phyloP scores from a whole-genome alignment of 2,329 filamentous ascomycete genomes.

The Epichloe coenophiala region DNA sequence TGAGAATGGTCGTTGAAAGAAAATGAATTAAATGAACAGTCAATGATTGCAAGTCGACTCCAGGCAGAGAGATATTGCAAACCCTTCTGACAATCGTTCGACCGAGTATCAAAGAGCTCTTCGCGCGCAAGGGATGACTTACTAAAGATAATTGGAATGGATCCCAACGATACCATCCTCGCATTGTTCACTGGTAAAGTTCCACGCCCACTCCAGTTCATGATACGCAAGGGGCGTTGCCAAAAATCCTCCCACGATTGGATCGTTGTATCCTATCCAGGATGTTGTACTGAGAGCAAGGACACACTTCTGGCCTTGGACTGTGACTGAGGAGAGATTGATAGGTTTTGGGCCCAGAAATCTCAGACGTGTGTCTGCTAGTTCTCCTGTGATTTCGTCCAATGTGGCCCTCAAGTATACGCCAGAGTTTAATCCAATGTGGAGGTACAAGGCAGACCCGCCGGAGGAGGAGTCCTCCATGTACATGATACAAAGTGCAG shows the following conservation, averaged over 20 bases:
- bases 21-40: too few relatives aligned
- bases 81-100: constrained; percentile 42
- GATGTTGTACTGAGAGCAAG: constrained; percentile 82
- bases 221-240: constrained; percentile 84
- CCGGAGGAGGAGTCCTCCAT: constrained; percentile 91
- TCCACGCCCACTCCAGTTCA: constrained; percentile 85
- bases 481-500: constrained; percentile 76
- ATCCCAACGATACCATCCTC: constrained; percentile 89
- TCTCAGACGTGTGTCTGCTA: constrained; percentile 87
- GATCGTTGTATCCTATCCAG: constrained; percentile 88
- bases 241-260: constrained; percentile 75
- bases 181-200: constrained; percentile 90
- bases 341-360: constrained; percentile 87
- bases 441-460: constrained; percentile 82
- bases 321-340: constrained; percentile 75
- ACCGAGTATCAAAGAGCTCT: too few relatives aligned
- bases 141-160: constrained; percentile 26
- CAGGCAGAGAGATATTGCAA: too few relatives aligned
- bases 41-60: too few relatives aligned
- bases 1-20: too few relatives aligned
- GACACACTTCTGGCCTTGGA: constrained; percentile 71
- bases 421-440: constrained; percentile 89
- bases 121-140: too few relatives aligned
- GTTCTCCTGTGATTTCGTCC: constrained; percentile 87
- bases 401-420: constrained; percentile 90